Evolutionary conservation across 2,329 filamentous ascomycete genomes (phyloP), one percentile per base, ranked within the genome.

Genomic region (Colletotrichum agaves): DNA sequence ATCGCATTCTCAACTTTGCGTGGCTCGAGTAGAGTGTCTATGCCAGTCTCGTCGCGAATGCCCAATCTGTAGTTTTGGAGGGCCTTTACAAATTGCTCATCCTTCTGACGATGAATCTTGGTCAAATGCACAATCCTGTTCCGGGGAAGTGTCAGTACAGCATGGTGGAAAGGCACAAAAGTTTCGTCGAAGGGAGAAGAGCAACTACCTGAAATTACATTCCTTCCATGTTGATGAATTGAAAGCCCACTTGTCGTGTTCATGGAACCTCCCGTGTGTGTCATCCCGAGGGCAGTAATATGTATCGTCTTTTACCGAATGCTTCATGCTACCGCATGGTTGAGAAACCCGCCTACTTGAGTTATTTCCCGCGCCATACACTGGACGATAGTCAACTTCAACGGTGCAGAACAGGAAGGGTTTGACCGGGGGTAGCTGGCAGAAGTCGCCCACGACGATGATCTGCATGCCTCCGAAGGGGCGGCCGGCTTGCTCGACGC

Each of bases 171-270:
- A 27, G 27, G 27, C 27, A 27, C 35, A 11, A 37, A 37, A 13
- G 0, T 8, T 8, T 13, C 1, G 17, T 8, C 7, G 3, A 11
- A 33, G 7, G 15, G 47, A 35, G 17, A 5, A 35, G n/a, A 12
- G 12, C 31, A 35, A 23, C n/a, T 12, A 52, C 47, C 31, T 27
- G 71, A 91, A 90, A 2, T 83, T 71, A 69, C 86, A 86, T 49
- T 84, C 77, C 12, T 77, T 67, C 89, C 88, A 91, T 0, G 82
- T 83, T 2, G 75, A 63, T 70, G 85, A 88, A 17, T 80, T 78
- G 70, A 91, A 91, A 0, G 88, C 88, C 85, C 87, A 91, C 71
- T 87, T 88, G 10, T 90, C 83, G 13, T 74, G 75, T 23, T 87
- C 82, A 4, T 37, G 33, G n/a, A 35, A 56, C 19, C 13, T 56